A percentile compares a stretch with the other conserved stretches of the same genome.
Conservation (phyloP, 1,139 yeast species). For the Blastobotrys persicus region DNA sequence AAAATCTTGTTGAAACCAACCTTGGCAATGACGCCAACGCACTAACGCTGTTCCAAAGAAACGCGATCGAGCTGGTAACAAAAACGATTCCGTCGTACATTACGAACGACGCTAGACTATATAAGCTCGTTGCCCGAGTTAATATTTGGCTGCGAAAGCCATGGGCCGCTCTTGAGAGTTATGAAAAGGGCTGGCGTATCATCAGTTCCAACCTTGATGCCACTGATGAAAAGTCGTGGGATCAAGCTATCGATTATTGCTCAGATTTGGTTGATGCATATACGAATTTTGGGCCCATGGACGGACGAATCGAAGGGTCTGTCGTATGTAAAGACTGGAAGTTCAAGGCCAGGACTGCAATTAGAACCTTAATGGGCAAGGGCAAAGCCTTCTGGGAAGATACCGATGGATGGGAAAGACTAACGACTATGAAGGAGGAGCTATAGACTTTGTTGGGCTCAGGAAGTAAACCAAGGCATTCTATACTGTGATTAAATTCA, state of each 20-base stretch:
- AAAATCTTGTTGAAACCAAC: conserved; percentile 54
- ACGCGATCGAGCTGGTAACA: conserved; percentile 69
- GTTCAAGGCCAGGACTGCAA: conserved; percentile 70
- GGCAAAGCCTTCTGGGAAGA: conserved; percentile 82
- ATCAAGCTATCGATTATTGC: conserved; percentile 77
- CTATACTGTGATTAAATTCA: no score
- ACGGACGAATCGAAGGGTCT: conserved; percentile 83
- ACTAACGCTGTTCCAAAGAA: conserved; percentile 47
- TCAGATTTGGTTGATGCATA: conserved; percentile 82
- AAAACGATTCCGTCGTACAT: conserved; percentile 64
- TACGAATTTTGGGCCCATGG: conserved; percentile 78
- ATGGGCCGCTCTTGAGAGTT: conserved; percentile 82
- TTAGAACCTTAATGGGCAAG: conserved; percentile 73
- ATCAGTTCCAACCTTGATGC: conserved; percentile 40
- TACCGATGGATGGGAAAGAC: conserved; percentile 69
- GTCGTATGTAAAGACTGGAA: conserved; percentile 90
- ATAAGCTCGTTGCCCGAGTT: conserved; percentile 82
- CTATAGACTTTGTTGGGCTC: no score
- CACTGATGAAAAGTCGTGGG: conserved; percentile 64
- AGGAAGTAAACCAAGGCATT: no score
- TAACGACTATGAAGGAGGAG: conserved; percentile 55
- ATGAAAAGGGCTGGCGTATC: conserved; percentile 84
- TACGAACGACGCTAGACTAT: conserved; percentile 67
- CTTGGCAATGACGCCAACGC: conserved; percentile 34
- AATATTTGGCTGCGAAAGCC: conserved; percentile 86